Conservation (phyloP, 2,329 filamentous ascomycete genomes). For the Neofusicoccum ribis region DNA sequence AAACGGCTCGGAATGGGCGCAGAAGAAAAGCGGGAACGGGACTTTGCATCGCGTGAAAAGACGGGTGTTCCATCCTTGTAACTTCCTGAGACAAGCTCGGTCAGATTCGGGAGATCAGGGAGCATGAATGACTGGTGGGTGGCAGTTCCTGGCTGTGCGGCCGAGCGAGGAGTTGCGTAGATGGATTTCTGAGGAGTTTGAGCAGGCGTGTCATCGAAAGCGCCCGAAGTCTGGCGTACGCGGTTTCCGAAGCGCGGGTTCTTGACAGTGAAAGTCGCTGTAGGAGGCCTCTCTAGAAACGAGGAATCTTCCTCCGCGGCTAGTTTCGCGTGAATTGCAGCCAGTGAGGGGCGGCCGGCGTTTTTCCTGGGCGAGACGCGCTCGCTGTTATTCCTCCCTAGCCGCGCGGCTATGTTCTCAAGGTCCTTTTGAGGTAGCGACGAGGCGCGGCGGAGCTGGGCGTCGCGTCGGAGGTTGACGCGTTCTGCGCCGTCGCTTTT, state of each 20-base stretch:
- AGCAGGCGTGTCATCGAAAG: slow-evolving; percentile 14
- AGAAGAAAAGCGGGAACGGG: slow-evolving; percentile 57
- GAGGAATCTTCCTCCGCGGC: slow-evolving; percentile 54
- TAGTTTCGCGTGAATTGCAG: slow-evolving; percentile 58
- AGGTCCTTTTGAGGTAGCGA: slow-evolving; percentile 39
- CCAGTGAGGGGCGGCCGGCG: slow-evolving; percentile 33
- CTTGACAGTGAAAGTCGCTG: slow-evolving; percentile 43
- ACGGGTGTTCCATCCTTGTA: slow-evolving; percentile 60
- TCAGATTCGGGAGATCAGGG: slow-evolving; percentile 61
- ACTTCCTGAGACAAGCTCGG: slow-evolving; percentile 60
- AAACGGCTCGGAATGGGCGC: slow-evolving; percentile 34
- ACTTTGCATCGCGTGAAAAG: slow-evolving; percentile 51
- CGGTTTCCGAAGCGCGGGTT: slow-evolving; percentile 58
- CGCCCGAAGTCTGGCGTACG: slow-evolving; percentile 43
- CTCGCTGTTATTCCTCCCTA: slow-evolving; percentile 34
- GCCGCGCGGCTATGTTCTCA: slow-evolving; percentile 39
- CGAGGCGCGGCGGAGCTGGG: slow-evolving; percentile 47
- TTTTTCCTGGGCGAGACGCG: slow-evolving; percentile 46
- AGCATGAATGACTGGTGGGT: slow-evolving; percentile 63
- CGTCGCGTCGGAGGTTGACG: slow-evolving; percentile 44
- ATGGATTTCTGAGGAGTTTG: slow-evolving; percentile 26
- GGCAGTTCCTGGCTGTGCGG: slow-evolving; percentile 39
- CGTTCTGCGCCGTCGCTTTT: slow-evolving; percentile 32
- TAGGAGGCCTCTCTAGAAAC: slow-evolving; percentile 50
- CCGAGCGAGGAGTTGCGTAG: slow-evolving; percentile 26